Percentiles rank a stretch among this genome's conserved stretches.
Conservation (phyloP, 2,329 filamentous ascomycete genomes). For the Chaetoscypha palmicola region DNA sequence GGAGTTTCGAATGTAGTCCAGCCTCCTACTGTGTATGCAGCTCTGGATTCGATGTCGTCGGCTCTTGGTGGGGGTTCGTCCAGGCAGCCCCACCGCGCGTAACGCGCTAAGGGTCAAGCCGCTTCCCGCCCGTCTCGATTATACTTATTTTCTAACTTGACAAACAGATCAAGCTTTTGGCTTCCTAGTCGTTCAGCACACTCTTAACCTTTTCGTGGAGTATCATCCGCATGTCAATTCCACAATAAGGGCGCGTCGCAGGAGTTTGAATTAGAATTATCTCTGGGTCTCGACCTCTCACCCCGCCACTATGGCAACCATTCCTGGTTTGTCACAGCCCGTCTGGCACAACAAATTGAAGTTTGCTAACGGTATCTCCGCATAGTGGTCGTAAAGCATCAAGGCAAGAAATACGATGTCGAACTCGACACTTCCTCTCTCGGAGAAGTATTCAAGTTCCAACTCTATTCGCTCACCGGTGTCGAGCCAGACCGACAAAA, state of each 20-base stretch:
- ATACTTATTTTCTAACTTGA: constrained; percentile 1
- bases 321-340: constrained; percentile 26
- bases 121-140: background rate
- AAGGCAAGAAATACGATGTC: constrained; percentile 90
- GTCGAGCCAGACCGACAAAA: constrained; percentile 97
- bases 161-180: background rate
- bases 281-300: constrained; percentile 3
- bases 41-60: constrained; percentile 9
- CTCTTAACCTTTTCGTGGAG: background rate
- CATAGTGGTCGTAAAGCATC: constrained; percentile 85
- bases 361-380: constrained; percentile 18
- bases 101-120: constrained; percentile 8
- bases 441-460: constrained; percentile 91
- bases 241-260: background rate
- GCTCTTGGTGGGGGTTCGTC: constrained; percentile 22
- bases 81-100: background rate
- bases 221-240: background rate
- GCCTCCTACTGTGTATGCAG: constrained; percentile 7
- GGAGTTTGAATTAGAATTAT: background rate
- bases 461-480: constrained; percentile 89
- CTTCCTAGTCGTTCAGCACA: background rate
- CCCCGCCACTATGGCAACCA: constrained; percentile 29
- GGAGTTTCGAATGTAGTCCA: constrained; percentile 6
- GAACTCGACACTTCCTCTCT: constrained; percentile 79
- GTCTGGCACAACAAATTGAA: background rate